These are phyloP conservation scores for Pyrenophora seminiperda DNA, from an alignment of 2,329 filamentous ascomycete genomes.

Conservation along the genomic window DNA sequence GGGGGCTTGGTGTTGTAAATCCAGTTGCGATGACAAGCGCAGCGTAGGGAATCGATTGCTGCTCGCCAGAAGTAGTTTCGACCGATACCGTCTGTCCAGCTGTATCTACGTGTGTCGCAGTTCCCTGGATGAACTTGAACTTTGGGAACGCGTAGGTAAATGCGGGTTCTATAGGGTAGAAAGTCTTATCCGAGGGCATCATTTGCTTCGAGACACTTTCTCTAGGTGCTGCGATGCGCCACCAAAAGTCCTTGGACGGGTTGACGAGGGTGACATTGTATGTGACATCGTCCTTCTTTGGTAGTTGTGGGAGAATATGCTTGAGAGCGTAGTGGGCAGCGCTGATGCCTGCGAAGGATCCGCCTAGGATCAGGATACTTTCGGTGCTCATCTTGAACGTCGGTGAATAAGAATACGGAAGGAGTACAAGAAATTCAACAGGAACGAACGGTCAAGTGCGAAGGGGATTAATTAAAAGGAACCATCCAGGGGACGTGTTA, in stretches of 20 bases:
- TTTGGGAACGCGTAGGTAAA: constrained; percentile 58
- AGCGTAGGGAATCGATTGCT: constrained; percentile 53
- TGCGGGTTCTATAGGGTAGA: constrained; percentile 57
- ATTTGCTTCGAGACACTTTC: constrained; percentile 57
- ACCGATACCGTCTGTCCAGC: constrained; percentile 52
- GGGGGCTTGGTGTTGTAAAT: constrained; percentile 54
- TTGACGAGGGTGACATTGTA: constrained; percentile 63
- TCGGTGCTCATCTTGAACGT: constrained; percentile 38
- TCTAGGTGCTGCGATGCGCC: constrained; percentile 60
- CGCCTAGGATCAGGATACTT: constrained; percentile 46
- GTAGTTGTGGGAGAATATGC: constrained; percentile 43
- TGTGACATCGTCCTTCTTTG: constrained; percentile 42
- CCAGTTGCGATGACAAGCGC: constrained; percentile 63
- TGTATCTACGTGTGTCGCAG: constrained; percentile 56
- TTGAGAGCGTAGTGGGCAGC: constrained; percentile 46
- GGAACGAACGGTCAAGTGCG: constrained; percentile 7
- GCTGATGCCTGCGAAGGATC: constrained; percentile 44
- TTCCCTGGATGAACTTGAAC: constrained; percentile 60
- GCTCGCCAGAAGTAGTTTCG: constrained; percentile 40
- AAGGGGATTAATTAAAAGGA: constrained; percentile 13
- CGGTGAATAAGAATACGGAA: background rate
- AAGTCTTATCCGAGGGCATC: constrained; percentile 56
- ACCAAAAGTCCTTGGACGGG: constrained; percentile 61
- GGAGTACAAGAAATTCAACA: constrained; percentile 12
- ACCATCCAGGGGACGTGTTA: constrained; percentile 13